Evolutionary conservation across 1,139 yeast species (phyloP), one percentile per base, ranked within the genome.

Genomic region (Pneumocystis sp.): DNA sequence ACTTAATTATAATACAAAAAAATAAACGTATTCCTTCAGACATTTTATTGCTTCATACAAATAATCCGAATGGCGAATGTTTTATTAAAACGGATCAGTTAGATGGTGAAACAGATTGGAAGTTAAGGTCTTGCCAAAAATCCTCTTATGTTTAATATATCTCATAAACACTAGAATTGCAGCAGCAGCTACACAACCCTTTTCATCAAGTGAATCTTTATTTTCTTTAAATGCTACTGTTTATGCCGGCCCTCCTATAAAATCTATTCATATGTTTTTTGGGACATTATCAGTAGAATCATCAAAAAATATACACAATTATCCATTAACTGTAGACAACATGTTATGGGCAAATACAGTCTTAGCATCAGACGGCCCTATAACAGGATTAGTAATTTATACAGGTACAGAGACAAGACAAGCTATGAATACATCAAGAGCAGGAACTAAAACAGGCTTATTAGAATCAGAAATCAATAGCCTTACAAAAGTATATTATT

Each of bases 71-170:
- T 0, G 98, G 97, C 5, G 99, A 93, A 74, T 83, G 93, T 0
- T 95, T 95, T 72, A 88, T 95, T 69, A 87, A 95, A 72, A 95
- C 99, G 0, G 99, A 95, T 77, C 99, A 95, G 75, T 79, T 95
- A 65, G 99, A 95, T 75, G 99, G 99, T 71, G 99, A 95, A 74
- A 95, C 99, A 10, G 99, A 95, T 76, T 95, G 99, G 99, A 95
- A 95, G 74, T 79, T 95, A 35, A 39, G 68, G 68, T 67, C 59
- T 2, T 25, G 3, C 12, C 5, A 8, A 12, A 34, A 3, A 25
- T n/a, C 34, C 34, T 12, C 12, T 10, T 31, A 12, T 15, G 19
- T n/a, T 21, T 45, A 35, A 39, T 42, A 31, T 45, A 44, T 19
- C 35, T 59, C 21, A 19, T 17, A 45, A 10, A 7, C 34, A n/a